Evolutionary conservation across 306 rosid species (phyloP).

Genomic region (Dalbergia cultrata): DNA sequence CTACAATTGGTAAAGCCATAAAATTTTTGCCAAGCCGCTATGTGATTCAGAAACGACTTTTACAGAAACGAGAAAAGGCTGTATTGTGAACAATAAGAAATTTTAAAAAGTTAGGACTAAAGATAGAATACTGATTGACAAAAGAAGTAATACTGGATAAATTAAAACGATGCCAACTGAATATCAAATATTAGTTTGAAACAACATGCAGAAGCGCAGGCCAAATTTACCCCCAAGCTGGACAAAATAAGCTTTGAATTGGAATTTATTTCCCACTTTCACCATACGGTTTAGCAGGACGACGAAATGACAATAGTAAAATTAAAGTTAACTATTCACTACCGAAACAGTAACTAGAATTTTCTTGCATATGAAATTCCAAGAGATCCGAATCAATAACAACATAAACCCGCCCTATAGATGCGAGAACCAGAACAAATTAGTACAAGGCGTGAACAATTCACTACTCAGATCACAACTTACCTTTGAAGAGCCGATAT

Average conservation of each 20-base stretch:
- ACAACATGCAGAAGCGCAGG: not conserved
- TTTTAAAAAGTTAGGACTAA: not conserved
- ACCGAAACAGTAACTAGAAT: conserved; percentile 1
- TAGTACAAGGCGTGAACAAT: conserved; percentile 1
- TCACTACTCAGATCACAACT: conserved; percentile 33
- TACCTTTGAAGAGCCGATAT: conserved; percentile 62
- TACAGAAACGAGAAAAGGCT: not conserved
- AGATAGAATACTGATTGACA: conserved; percentile 4
- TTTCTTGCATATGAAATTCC: conserved; percentile 20
- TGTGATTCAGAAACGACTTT: not conserved
- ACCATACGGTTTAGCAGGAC: too few relatives aligned
- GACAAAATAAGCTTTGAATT: too few relatives aligned
- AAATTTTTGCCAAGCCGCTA: not conserved
- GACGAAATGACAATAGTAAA: not conserved
- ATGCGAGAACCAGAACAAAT: not conserved
- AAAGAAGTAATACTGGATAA: conserved; percentile 10
- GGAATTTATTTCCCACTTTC: too few relatives aligned
- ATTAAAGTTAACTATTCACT: conserved; percentile 4
- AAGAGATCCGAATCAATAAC: not conserved
- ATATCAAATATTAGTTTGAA: too few relatives aligned
- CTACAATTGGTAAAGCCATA: conserved; percentile 16
- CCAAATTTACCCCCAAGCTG: not conserved
- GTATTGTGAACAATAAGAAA: not conserved
- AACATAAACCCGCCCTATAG: not conserved
- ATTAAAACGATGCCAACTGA: not conserved